Percentiles rank a stretch among this genome's conserved stretches.
Evolutionary conservation across 73 alveolate genomes (phyloP).

Genomic region (Blepharisma japonicum): DNA sequence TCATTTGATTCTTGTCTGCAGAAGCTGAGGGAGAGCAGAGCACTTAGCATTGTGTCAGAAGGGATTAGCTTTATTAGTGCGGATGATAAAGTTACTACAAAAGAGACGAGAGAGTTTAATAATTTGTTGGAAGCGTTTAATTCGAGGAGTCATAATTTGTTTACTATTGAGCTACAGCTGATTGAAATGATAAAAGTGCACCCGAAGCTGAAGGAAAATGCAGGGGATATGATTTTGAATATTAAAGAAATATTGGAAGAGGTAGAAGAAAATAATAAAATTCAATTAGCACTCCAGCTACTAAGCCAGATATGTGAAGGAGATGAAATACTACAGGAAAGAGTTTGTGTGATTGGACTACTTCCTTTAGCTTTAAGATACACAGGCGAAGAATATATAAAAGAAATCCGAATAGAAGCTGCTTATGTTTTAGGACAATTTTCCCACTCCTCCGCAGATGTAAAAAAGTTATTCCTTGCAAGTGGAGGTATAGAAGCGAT

Average conservation of each 20-base stretch:
- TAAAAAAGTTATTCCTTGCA: conserved; percentile 34
- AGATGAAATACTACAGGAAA: conserved; percentile 35
- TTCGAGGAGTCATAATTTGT: background rate
- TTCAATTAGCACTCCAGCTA: conserved; percentile 20
- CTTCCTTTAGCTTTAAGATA: conserved; percentile 35
- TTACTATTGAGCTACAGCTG: background rate
- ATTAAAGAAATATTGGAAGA: conserved; percentile 30
- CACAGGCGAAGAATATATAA: conserved; percentile 41
- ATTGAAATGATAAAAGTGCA: background rate
- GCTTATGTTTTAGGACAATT: conserved; percentile 47
- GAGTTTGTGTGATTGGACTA: conserved; percentile 40
- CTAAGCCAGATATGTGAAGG: conserved; percentile 44
- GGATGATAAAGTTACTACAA: background rate
- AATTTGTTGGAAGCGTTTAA: background rate
- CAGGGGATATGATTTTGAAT: background rate
- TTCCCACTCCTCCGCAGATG: conserved; percentile 29
- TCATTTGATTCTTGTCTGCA: background rate
- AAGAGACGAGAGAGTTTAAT: too few relatives aligned
- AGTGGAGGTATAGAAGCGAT: conserved; percentile 48
- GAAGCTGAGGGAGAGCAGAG: conserved; percentile 15
- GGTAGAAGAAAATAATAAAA: conserved; percentile 19
- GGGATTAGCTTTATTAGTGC: background rate
- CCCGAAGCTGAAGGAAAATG: conserved; percentile 10
- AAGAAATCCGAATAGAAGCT: conserved; percentile 49
- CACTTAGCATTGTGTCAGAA: background rate